Evolutionary conservation across 768 basidiomycete species (phyloP).

Genomic region (Daedaleopsis sinensis): DNA sequence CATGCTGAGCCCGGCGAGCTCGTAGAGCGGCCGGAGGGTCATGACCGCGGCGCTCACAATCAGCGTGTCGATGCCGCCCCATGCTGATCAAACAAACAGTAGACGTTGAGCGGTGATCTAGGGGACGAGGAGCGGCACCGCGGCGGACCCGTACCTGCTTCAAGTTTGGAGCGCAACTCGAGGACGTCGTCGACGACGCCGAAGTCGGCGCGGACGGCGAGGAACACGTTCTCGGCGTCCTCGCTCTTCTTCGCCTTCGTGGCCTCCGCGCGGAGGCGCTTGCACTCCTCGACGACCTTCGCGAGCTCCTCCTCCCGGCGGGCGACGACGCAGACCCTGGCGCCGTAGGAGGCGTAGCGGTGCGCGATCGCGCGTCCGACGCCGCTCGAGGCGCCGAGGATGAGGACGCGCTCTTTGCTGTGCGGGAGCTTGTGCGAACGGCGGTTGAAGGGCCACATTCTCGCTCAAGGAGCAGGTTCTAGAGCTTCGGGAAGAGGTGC

Average conservation of each 20-base stretch:
- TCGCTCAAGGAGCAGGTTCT: no score
- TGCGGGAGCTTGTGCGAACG: conserved; percentile 40
- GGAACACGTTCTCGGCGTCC: not conserved
- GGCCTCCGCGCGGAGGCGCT: conserved; percentile 18
- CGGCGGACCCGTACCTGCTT: conserved; percentile 56
- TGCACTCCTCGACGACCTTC: conserved; percentile 65
- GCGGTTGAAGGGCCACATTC: conserved; percentile 3
- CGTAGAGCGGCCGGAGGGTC: conserved; percentile 74
- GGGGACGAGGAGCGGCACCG: not conserved
- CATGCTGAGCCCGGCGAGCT: conserved; percentile 60
- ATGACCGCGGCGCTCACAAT: conserved; percentile 85
- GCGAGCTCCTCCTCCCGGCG: conserved; percentile 57
- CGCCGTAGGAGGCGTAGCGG: conserved; percentile 75
- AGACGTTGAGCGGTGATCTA: not conserved
- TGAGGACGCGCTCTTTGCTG: conserved; percentile 67
- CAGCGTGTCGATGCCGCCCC: conserved; percentile 83
- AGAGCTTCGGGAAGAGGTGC: no score
- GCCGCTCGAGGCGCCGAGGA: conserved; percentile 85
- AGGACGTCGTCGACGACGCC: conserved; percentile 30
- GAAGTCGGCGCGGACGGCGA: conserved; percentile 55
- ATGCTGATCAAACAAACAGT: conserved; percentile 48
- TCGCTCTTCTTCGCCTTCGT: not conserved
- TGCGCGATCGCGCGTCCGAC: conserved; percentile 74
- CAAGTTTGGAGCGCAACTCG: conserved; percentile 51
- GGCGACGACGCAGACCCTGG: conserved; percentile 73